phyloP scores from a whole-genome alignment of 768 basidiomycete genomes.

The Sporobolomyces phaffii region DNA sequence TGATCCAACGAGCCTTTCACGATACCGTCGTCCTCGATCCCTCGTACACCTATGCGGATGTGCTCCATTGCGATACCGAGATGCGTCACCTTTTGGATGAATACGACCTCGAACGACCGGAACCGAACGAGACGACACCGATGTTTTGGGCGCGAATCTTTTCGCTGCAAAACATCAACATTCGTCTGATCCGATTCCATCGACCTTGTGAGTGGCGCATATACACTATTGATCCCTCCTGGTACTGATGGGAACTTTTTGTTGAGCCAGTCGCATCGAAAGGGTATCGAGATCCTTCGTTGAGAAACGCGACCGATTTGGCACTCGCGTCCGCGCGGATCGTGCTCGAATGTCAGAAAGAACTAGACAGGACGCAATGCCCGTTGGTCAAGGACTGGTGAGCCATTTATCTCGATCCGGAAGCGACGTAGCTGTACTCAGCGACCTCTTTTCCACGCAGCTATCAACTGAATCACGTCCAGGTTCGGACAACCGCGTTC shows the following conservation, averaged over 20 bases:
- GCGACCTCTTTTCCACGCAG: background rate
- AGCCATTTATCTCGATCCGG: background rate
- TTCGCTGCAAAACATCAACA: slow-evolving; percentile 21
- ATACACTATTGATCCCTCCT: background rate
- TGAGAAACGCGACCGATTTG: slow-evolving; percentile 18
- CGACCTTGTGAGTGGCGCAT: slow-evolving; percentile 11
- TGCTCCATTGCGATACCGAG: slow-evolving; percentile 9
- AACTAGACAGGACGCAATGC: slow-evolving; percentile 19
- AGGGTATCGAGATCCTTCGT: slow-evolving; percentile 22
- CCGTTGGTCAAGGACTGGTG: slow-evolving; percentile 33
- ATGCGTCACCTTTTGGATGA: slow-evolving; percentile 14
- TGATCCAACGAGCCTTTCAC: slow-evolving; percentile 22
- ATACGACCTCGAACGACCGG: slow-evolving; percentile 23
- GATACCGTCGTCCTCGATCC: slow-evolving; percentile 20
- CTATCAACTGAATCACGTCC: slow-evolving; percentile 27
- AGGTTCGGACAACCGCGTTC: too few species aligned
- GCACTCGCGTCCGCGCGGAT: slow-evolving; percentile 15
- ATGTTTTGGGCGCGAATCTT: slow-evolving; percentile 22
- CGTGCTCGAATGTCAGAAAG: slow-evolving; percentile 26
- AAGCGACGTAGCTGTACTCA: too few species aligned
- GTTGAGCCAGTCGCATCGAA: slow-evolving; percentile 6
- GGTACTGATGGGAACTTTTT: background rate
- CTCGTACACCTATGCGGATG: slow-evolving; percentile 11
- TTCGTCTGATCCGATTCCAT: slow-evolving; percentile 24
- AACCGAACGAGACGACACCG: slow-evolving; percentile 15